Base-by-base conservation (phyloP, 345 rosid species). In the Ceriops decandra region DNA sequence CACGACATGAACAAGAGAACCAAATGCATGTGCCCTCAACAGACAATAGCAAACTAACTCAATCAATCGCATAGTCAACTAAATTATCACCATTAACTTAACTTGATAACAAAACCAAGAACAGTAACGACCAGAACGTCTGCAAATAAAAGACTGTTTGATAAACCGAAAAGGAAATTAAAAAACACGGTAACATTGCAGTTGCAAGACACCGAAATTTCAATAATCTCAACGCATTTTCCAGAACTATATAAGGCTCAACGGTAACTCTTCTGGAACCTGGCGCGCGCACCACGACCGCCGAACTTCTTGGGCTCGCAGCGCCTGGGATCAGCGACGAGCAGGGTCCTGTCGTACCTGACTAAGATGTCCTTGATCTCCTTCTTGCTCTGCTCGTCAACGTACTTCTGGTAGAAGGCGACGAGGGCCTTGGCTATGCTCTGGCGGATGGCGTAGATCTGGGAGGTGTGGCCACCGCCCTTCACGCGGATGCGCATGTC, bases 221-320 rank as follows among this genome's bases (percentile, higher is more conserved):
- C 65, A 33, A 47, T 22, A 63, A 11, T 9, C 13, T 56, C 59
- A 21, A 56, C 7, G 30, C 26, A 8, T 13, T 22, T 22, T 8
- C 30, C 33, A 17, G 8, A 15, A 52, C 7, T 0, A 51, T 38
- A 38, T 19, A 31, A 13, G 28, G 28, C 62, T 81, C 79, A 90
- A 86, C 96, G 96, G 82, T 90, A 90, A 82, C 84, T 78, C 82
- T 90, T 90, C 88, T 88, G 96, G 86, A 88, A 90, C 82, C 96
- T 89, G 46, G 93, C 81, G 62, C 96, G 90, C 11, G 96, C 96
- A 63, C 96, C 91, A 49, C 87, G 87, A 33, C 96, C 96, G 57
- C 96, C 96, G 10, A 90, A 90, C 85, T 90, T 90, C 93, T 90
- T 90, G 1, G 96, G 88, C 91, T 90, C 96, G 64, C 96, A 90